Percentiles rank a stretch among this genome's conserved stretches.
Evolutionary conservation across 2,329 filamentous ascomycete genomes (phyloP).

Genomic region (Fusarium musae): DNA sequence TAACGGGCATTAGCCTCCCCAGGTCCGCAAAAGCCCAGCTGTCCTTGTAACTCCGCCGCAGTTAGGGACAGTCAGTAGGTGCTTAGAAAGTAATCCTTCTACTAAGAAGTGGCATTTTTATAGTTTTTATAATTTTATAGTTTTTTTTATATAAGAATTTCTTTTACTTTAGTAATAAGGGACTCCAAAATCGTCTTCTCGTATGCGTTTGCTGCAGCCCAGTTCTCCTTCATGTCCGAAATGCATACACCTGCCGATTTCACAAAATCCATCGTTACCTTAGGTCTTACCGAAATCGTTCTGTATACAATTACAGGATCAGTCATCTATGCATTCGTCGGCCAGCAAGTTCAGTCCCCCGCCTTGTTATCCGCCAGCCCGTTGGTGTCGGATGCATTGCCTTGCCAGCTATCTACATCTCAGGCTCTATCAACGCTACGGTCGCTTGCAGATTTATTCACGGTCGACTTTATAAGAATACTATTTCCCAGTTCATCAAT

Average conservation of each 20-base stretch:
- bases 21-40: neutral
- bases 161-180: constrained; percentile 48
- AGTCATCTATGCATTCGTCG: constrained; percentile 76
- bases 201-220: constrained; percentile 66
- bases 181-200: constrained; percentile 77
- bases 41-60: too few relatives aligned
- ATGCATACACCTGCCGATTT: constrained; percentile 61
- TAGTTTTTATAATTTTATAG: too few relatives aligned
- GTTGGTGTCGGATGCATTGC: constrained; percentile 69
- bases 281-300: constrained; percentile 69
- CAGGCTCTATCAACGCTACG: constrained; percentile 74
- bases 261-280: constrained; percentile 66
- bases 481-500: constrained; percentile 58
- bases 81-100: constrained; percentile 19
- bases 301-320: constrained; percentile 75
- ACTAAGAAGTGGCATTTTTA: neutral
- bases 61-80: too few relatives aligned
- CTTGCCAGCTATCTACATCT: constrained; percentile 77
- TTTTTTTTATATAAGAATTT: too few relatives aligned
- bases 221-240: constrained; percentile 64
- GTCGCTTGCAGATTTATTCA: constrained; percentile 59
- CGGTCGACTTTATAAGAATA: constrained; percentile 55
- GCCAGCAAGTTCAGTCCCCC: constrained; percentile 71
- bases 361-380: constrained; percentile 72
- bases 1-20: neutral